Evolutionary conservation across 163 green algal genomes (phyloP).

Genomic region (Chloromonas sp.): DNA sequence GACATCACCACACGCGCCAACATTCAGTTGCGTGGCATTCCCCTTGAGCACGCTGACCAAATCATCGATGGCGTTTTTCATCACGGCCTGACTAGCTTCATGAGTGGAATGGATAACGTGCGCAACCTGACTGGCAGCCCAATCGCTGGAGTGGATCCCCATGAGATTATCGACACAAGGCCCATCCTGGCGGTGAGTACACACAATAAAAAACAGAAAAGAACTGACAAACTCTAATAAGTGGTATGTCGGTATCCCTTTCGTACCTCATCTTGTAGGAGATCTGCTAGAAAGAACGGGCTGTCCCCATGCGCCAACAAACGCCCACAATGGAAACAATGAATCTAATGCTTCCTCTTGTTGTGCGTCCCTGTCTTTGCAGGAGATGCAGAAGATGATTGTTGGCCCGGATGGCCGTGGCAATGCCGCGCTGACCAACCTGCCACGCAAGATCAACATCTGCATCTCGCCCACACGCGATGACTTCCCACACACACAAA

Average conservation of each 20-base stretch:
- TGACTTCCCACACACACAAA: constrained; percentile 89
- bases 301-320: background rate
- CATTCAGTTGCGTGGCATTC: constrained; percentile 89
- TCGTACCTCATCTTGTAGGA: no score
- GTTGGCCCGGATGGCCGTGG: constrained; percentile 64
- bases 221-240: no score
- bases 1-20: constrained; percentile 97
- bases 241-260: no score
- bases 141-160: constrained; percentile 89
- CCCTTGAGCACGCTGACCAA: constrained; percentile 32
- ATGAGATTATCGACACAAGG: constrained; percentile 81
- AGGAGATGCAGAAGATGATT: constrained; percentile 67
- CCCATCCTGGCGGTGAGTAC: constrained; percentile 19
- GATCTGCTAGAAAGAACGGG: no score
- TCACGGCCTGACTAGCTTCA: constrained; percentile 61
- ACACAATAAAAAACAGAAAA: no score
- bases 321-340: background rate
- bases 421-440: constrained; percentile 82
- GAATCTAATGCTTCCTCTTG: background rate
- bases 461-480: constrained; percentile 78
- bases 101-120: constrained; percentile 95
- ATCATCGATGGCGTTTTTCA: background rate
- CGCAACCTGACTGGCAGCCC: constrained; percentile 80
- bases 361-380: background rate
- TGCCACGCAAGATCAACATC: constrained; percentile 95